phyloP scores from a whole-genome alignment of 331 rosid genomes.

The Dryas integrifolia region DNA sequence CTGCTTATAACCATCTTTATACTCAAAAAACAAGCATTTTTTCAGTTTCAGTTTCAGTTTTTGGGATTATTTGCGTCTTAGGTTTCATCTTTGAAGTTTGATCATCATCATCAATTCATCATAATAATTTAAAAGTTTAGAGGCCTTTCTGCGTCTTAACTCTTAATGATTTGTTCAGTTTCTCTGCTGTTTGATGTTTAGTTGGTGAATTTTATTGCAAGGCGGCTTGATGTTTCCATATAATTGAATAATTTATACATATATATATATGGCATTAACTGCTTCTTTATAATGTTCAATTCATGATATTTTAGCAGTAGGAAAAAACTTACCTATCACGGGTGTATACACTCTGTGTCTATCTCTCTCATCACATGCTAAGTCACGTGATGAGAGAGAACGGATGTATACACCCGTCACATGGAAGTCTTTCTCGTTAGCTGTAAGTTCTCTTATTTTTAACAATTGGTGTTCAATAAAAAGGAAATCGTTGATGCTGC shows the following conservation, averaged over 20 bases:
- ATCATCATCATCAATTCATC: background rate
- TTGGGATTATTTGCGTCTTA: background rate
- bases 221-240: background rate
- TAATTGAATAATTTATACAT: background rate
- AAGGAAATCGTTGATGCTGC: background rate
- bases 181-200: background rate
- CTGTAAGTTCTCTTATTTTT: background rate
- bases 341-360: no score
- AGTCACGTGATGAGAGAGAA: no score
- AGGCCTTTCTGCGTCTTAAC: background rate
- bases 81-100: background rate
- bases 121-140: background rate
- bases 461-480: background rate
- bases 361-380: no score
- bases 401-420: no score
- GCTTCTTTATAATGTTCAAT: background rate
- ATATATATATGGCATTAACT: background rate
- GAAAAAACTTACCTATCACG: no score
- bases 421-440: background rate
- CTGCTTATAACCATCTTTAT: background rate
- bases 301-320: background rate
- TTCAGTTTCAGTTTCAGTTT: background rate
- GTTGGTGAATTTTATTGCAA: slow-evolving; percentile 5
- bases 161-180: background rate
- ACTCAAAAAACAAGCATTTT: no score